phyloP scores from a whole-genome alignment of 140 eudicot species.

The Cichorium intybus region DNA sequence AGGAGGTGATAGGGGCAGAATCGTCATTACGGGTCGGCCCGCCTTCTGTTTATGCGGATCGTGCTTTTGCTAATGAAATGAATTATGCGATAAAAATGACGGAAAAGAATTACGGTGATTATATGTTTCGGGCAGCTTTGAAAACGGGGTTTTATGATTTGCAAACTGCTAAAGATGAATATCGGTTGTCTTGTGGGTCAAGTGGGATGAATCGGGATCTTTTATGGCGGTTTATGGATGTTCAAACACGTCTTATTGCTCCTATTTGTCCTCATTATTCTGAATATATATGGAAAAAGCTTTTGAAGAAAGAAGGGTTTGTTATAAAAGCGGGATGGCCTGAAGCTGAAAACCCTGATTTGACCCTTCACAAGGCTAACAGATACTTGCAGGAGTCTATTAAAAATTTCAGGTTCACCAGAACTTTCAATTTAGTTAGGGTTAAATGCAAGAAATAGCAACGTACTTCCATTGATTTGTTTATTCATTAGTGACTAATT shows the following conservation, averaged over 20 bases:
- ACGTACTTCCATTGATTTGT: too few species aligned
- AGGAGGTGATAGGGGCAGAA: conserved; percentile 64
- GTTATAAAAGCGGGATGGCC: conserved; percentile 88
- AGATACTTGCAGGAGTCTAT: conserved; percentile 70
- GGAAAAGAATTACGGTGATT: conserved; percentile 61
- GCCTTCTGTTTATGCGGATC: conserved; percentile 60
- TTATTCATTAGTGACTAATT: too few species aligned
- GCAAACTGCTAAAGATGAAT: conserved; percentile 87
- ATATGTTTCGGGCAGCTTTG: conserved; percentile 78
- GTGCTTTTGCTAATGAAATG: conserved; percentile 73
- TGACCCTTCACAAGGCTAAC: conserved; percentile 72
- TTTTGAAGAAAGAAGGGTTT: conserved; percentile 70
- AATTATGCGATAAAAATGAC: conserved; percentile 65
- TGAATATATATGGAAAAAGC: conserved; percentile 70
- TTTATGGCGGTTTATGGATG: conserved; percentile 71
- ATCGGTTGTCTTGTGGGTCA: conserved; percentile 70
- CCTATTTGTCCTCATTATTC: conserved; percentile 87
- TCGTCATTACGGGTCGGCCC: conserved; percentile 53
- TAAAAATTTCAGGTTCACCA: conserved; percentile 31
- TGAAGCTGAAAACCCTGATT: conserved; percentile 62
- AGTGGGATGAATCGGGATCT: conserved; percentile 72
- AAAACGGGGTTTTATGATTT: conserved; percentile 83
- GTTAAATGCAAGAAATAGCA: too few species aligned
- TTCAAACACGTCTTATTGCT: conserved; percentile 74
- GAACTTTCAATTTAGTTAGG: too few species aligned